Base-by-base conservation (phyloP, 2,329 filamentous ascomycete genomes). In the Chaetothyriales sp. region DNA sequence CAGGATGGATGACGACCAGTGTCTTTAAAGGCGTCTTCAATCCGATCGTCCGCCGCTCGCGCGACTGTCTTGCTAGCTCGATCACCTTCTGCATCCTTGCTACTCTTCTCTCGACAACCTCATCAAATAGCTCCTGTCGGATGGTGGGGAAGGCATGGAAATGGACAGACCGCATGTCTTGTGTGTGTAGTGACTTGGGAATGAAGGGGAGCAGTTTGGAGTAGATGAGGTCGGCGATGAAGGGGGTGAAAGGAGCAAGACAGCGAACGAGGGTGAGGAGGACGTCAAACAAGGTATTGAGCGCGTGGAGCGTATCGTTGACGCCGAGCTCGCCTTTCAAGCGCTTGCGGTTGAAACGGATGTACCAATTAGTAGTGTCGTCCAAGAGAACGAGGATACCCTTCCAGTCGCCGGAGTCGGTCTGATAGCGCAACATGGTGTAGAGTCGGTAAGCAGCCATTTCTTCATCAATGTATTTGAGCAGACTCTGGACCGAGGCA, bases 211-310 rank as follows among this genome's bases (percentile, higher is more conserved):
- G 76, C 10, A 97, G 78, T 59, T 83, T 84, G 54, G 81, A 78
- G 71, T 95, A 98, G 67, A 98, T 95, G 66, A 83, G 92, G 62
- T 98, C 92, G 54, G 89, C 89, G 61, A 97, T 77, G 74, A 97
- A 98, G 6, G 92, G 92, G 0, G 86, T 94, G 69, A 98, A 97
- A 2, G 92, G 92, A 15, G 92, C 90, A 48, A 98, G 77, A 40
- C 86, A 88, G 56, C 89, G 81, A 64, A 86, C 85, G 40, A 97
- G 77, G 2, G 89, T 95, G 70, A 83, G 95, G 19, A 97, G 75
- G 51, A 95, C 86, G 69, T 95, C 89, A 62, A 94, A 95, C 6
- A 97, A 78, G 1, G 92, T 90, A 70, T 97, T 95, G 51, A 98
- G 75, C 0, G 90, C 92, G 63, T 94, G 87, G 48, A 84, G 74